A percentile compares a stretch with the other conserved stretches of the same genome.
Conservation (phyloP, 2,329 filamentous ascomycete species). For the Cladophialophora carrionii region DNA sequence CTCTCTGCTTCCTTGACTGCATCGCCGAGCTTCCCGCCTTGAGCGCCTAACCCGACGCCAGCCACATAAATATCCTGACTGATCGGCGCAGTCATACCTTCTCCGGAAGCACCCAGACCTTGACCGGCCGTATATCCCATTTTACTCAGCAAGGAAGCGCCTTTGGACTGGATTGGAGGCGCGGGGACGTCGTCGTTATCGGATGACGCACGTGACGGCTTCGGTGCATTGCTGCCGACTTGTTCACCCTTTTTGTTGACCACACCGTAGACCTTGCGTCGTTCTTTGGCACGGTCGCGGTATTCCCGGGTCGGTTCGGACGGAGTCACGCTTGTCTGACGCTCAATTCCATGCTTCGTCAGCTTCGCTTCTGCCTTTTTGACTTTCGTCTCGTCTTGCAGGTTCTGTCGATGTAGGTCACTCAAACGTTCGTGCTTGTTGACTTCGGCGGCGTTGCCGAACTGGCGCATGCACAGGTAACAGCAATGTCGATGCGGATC, state of each 20-base stretch:
- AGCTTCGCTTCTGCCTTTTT: conserved; percentile 49
- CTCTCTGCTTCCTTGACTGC: conserved; percentile 53
- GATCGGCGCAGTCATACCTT: conserved; percentile 53
- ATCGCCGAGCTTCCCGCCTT: conserved; percentile 55
- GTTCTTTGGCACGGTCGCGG: conserved; percentile 53
- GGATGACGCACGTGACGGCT: conserved; percentile 17
- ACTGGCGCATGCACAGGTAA: conserved; percentile 64
- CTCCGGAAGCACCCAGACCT: conserved; percentile 53
- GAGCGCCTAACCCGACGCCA: conserved; percentile 55
- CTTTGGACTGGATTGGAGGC: conserved; percentile 50
- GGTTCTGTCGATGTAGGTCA: conserved; percentile 59
- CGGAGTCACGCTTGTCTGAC: not conserved
- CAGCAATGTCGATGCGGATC: conserved; percentile 63
- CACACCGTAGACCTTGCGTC: conserved; percentile 50
- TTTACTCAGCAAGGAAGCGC: conserved; percentile 55
- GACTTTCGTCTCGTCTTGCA: conserved; percentile 56
- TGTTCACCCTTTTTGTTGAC: conserved; percentile 40
- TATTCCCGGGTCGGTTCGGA: conserved; percentile 43
- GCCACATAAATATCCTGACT: conserved; percentile 55
- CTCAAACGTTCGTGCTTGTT: conserved; percentile 64
- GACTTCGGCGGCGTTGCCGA: conserved; percentile 59
- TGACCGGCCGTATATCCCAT: conserved; percentile 55
- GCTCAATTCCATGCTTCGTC: conserved; percentile 47
- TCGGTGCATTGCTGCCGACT: conserved; percentile 22
- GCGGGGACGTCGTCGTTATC: conserved; percentile 27